Conservation (phyloP, 2,329 filamentous ascomycete genomes). For the Scedosporium boydii region DNA sequence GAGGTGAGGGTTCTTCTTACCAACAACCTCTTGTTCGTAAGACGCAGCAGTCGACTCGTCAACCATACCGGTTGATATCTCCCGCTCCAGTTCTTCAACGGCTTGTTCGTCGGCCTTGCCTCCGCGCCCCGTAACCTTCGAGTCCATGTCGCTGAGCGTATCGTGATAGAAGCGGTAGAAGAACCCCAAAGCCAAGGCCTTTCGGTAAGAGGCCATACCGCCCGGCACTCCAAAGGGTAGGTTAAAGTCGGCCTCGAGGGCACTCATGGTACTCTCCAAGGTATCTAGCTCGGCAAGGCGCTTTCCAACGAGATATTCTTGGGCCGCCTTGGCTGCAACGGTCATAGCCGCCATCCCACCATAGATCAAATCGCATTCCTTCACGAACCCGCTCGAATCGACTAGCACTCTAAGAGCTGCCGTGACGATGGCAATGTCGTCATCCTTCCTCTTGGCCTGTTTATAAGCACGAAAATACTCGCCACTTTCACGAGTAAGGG, state of each 20-base stretch:
- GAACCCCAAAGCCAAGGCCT: slow-evolving; percentile 82
- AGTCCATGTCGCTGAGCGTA: slow-evolving; percentile 54
- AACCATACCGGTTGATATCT: slow-evolving; percentile 70
- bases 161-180: slow-evolving; percentile 98
- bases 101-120: slow-evolving; percentile 53
- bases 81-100: slow-evolving; percentile 74
- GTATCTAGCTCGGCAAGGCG: slow-evolving; percentile 72
- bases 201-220: slow-evolving; percentile 94
- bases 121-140: slow-evolving; percentile 11
- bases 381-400: slow-evolving; percentile 58
- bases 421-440: slow-evolving; percentile 97
- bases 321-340: slow-evolving; percentile 72
- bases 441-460: slow-evolving; percentile 92
- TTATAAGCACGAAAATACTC: slow-evolving; percentile 90
- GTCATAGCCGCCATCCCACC: slow-evolving; percentile 94
- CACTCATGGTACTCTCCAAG: slow-evolving; percentile 81
- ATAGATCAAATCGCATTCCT: slow-evolving; percentile 73
- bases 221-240: slow-evolving; percentile 85
- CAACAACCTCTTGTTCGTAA: slow-evolving; percentile 75
- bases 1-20: slow-evolving; percentile 77
- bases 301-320: slow-evolving; percentile 66
- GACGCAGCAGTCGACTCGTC: slow-evolving; percentile 66
- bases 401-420: slow-evolving; percentile 70
- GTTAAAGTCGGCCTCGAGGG: slow-evolving; percentile 82
- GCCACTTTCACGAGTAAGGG: slow-evolving; percentile 60